Evolutionary conservation across 2,329 filamentous ascomycete species (phyloP).

Genomic region (Penicillium sp.): DNA sequence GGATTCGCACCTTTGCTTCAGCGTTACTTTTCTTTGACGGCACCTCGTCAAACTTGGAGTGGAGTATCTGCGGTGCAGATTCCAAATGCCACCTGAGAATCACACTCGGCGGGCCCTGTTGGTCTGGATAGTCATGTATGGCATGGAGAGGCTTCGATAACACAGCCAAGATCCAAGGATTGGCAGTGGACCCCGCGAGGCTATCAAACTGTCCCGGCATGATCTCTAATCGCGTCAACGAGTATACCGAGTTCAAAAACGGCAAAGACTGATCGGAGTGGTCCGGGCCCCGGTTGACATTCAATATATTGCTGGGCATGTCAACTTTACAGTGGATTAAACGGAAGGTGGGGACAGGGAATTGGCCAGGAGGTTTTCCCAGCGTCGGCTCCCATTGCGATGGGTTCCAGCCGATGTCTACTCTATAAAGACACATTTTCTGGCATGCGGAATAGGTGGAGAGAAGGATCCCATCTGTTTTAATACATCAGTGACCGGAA

Average conservation of each 20-base stretch:
- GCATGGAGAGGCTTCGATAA: slow-evolving; percentile 54
- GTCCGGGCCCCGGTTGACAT: slow-evolving; percentile 18
- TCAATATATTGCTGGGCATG: slow-evolving; percentile 27
- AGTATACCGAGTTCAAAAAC: slow-evolving; percentile 38
- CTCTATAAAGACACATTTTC: slow-evolving; percentile 64
- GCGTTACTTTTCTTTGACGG: slow-evolving; percentile 54
- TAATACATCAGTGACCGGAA: slow-evolving; percentile 7
- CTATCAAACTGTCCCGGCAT: slow-evolving; percentile 58
- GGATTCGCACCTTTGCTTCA: slow-evolving; percentile 28
- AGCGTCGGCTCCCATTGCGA: slow-evolving; percentile 46
- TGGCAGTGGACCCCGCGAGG: slow-evolving; percentile 45
- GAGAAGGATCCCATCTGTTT: slow-evolving; percentile 28
- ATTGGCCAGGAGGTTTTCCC: slow-evolving; percentile 24
- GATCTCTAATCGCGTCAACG: slow-evolving; percentile 66
- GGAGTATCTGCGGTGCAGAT: slow-evolving; percentile 57
- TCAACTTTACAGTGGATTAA: slow-evolving; percentile 33
- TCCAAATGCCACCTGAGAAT: slow-evolving; percentile 74
- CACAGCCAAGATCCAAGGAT: slow-evolving; percentile 61
- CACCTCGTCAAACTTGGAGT: slow-evolving; percentile 69
- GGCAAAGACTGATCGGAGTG: slow-evolving; percentile 19
- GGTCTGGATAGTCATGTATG: slow-evolving; percentile 47
- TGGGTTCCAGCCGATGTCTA: slow-evolving; percentile 65
- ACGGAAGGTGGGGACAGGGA: slow-evolving; percentile 32
- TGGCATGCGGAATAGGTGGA: slow-evolving; percentile 48
- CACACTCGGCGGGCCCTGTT: slow-evolving; percentile 60